Conservation (phyloP, 129 eudicot species). For the Tagetes patula region DNA sequence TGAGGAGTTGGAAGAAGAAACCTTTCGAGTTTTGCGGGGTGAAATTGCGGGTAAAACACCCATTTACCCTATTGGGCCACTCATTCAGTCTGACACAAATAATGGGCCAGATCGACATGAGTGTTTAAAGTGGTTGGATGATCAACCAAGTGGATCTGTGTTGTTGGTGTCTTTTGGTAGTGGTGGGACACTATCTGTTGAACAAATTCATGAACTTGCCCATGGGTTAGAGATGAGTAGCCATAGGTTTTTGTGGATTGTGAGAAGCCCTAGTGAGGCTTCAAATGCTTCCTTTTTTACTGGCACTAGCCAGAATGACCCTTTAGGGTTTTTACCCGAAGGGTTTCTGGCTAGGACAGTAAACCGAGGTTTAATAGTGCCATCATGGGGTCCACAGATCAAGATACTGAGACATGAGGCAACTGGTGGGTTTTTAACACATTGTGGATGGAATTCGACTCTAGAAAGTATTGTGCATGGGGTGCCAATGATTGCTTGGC, state of each 20-base stretch:
- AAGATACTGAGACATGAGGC: constrained; percentile 40
- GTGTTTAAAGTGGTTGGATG: constrained; percentile 47
- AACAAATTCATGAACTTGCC: constrained; percentile 42
- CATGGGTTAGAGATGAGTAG: constrained; percentile 43
- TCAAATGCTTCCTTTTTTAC: constrained; percentile 42
- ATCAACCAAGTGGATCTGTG: constrained; percentile 47
- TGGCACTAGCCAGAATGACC: constrained; percentile 26
- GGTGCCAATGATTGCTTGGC: constrained; percentile 53
- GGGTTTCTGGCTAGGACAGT: constrained; percentile 34
- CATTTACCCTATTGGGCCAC: constrained; percentile 52
- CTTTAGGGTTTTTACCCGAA: constrained; percentile 41
- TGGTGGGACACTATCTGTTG: constrained; percentile 51
- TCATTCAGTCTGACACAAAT: constrained; percentile 26
- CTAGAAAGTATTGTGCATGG: constrained; percentile 49
- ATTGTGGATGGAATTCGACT: constrained; percentile 52
- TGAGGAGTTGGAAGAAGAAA: constrained; percentile 45
- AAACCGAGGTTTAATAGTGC: constrained; percentile 31
- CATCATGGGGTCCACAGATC: constrained; percentile 46
- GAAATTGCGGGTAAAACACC: constrained; percentile 26
- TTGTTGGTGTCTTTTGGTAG: constrained; percentile 55
- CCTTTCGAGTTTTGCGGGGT: constrained; percentile 23
- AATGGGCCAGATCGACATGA: constrained; percentile 28
- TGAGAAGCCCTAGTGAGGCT: constrained; percentile 38
- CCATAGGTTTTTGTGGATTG: constrained; percentile 49
- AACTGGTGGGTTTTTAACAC: constrained; percentile 45